Percentiles rank a stretch among this genome's conserved stretches.
phyloP scores from a whole-genome alignment of 2,329 filamentous ascomycete species.

The Exophiala bonariae region DNA sequence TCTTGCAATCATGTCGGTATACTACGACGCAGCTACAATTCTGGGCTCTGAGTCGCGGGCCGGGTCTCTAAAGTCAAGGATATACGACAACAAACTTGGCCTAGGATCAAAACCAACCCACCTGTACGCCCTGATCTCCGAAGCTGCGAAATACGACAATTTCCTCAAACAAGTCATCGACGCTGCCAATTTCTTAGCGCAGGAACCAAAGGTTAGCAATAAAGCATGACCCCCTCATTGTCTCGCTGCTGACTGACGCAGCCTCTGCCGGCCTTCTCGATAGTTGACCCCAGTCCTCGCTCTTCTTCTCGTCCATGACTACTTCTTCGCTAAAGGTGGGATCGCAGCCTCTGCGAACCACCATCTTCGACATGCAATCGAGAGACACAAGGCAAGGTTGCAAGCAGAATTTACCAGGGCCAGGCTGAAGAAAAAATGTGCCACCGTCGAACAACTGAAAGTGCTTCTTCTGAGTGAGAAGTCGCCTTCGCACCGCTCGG shows the following conservation, averaged over 20 bases:
- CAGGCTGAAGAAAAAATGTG: slow-evolving; percentile 69
- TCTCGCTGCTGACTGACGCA: slow-evolving; percentile 39
- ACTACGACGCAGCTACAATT: slow-evolving; percentile 83
- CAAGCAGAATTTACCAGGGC: slow-evolving; percentile 79
- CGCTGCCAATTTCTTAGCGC: slow-evolving; percentile 69
- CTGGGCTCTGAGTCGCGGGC: slow-evolving; percentile 57
- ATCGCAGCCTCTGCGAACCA: slow-evolving; percentile 79
- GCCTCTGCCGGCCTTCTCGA: slow-evolving; percentile 24
- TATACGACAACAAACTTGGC: slow-evolving; percentile 70
- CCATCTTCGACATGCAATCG: slow-evolving; percentile 71
- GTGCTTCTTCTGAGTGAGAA: slow-evolving; percentile 36
- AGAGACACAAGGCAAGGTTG: slow-evolving; percentile 78
- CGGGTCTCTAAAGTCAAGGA: slow-evolving; percentile 81
- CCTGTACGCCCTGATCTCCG: slow-evolving; percentile 81
- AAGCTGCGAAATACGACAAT: slow-evolving; percentile 86
- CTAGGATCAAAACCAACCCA: slow-evolving; percentile 78
- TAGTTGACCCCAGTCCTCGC: slow-evolving; percentile 80
- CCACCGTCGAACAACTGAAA: slow-evolving; percentile 65
- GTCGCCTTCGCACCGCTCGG: slow-evolving; percentile 42
- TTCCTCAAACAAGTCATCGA: slow-evolving; percentile 90
- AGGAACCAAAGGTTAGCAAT: slow-evolving; percentile 83
- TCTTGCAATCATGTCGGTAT: slow-evolving; percentile 73
- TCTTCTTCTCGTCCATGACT: slow-evolving; percentile 81
- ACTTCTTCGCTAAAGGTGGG: slow-evolving; percentile 76
- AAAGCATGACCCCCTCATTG: background rate